Conservation (phyloP, 2,329 filamentous ascomycete species). For the Colletotrichum sp. region DNA sequence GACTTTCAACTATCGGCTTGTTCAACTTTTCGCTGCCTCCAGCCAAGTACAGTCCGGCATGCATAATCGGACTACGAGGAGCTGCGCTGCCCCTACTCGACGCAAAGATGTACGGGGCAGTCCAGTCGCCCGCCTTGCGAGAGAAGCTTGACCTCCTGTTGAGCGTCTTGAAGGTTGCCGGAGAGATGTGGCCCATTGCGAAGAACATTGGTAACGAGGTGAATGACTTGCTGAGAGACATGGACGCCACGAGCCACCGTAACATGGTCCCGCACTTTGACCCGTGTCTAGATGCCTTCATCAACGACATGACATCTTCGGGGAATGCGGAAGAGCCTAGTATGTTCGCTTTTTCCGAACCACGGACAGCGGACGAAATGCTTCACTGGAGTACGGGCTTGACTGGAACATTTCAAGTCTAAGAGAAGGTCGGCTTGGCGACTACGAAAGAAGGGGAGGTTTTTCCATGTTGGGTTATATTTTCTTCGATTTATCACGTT, state of each 20-base stretch:
- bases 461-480: not conserved
- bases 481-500: not conserved
- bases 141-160: slow-evolving; percentile 35
- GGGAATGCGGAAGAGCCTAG: not conserved
- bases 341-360: not conserved
- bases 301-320: not conserved
- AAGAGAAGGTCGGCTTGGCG: not conserved
- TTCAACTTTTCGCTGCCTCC: slow-evolving; percentile 33
- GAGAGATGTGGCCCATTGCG: slow-evolving; percentile 38
- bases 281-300: not conserved
- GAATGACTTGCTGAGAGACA: not conserved
- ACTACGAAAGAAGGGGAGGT: not conserved
- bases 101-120: slow-evolving; percentile 35
- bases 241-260: not conserved
- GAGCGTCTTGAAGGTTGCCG: slow-evolving; percentile 33
- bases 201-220: slow-evolving; percentile 24
- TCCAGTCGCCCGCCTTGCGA: slow-evolving; percentile 32
- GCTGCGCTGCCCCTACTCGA: slow-evolving; percentile 35
- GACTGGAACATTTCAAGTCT: not conserved
- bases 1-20: slow-evolving; percentile 33
- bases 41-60: slow-evolving; percentile 29
- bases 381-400: slow-evolving; percentile 4
- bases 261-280: not conserved
- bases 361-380: not conserved
- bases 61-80: slow-evolving; percentile 25